These are phyloP conservation scores for Lasiosphaeria hispida DNA, from an alignment of 495 filamentous ascomycete genomes.

Conservation along the genomic window DNA sequence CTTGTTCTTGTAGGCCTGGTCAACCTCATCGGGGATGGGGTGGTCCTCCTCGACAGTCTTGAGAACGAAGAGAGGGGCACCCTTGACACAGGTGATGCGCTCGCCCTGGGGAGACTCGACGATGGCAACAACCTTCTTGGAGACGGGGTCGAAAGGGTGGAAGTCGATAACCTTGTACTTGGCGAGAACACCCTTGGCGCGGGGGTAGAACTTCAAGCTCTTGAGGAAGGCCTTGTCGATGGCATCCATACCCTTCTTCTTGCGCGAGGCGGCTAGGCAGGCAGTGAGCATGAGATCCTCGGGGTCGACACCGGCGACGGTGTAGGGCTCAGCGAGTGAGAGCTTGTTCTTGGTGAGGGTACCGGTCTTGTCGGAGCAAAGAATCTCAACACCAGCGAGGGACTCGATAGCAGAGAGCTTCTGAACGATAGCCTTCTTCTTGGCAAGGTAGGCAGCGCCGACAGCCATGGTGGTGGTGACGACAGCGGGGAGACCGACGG, in stretches of 20 bases:
- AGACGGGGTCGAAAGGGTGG: slow-evolving; percentile 88
- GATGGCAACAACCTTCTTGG: slow-evolving; percentile 85
- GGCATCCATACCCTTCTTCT: slow-evolving; percentile 92
- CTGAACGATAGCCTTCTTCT: slow-evolving; percentile 95
- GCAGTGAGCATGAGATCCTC: slow-evolving; percentile 89
- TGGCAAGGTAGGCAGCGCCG: slow-evolving; percentile 88
- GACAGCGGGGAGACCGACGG: slow-evolving; percentile 92
- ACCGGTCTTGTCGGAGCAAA: slow-evolving; percentile 97
- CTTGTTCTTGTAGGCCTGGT: slow-evolving; percentile 81
- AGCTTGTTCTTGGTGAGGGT: slow-evolving; percentile 92
- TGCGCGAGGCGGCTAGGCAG: slow-evolving; percentile 85
- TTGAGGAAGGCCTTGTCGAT: slow-evolving; percentile 95
- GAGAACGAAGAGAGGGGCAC: slow-evolving; percentile 80
- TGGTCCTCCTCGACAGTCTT: slow-evolving; percentile 81
- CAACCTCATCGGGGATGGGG: slow-evolving; percentile 67
- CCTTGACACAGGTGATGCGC: slow-evolving; percentile 84
- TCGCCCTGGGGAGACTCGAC: slow-evolving; percentile 80
- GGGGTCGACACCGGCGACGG: slow-evolving; percentile 70
- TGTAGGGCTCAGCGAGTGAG: slow-evolving; percentile 79
- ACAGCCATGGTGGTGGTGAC: slow-evolving; percentile 97
- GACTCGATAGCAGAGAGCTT: slow-evolving; percentile 95
- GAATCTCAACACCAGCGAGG: slow-evolving; percentile 89
- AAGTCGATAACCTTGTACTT: slow-evolving; percentile 80
- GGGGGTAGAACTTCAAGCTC: slow-evolving; percentile 73
- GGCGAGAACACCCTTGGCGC: slow-evolving; percentile 68